phyloP scores from a whole-genome alignment of 441 rosid species.

The Hura crepitans region DNA sequence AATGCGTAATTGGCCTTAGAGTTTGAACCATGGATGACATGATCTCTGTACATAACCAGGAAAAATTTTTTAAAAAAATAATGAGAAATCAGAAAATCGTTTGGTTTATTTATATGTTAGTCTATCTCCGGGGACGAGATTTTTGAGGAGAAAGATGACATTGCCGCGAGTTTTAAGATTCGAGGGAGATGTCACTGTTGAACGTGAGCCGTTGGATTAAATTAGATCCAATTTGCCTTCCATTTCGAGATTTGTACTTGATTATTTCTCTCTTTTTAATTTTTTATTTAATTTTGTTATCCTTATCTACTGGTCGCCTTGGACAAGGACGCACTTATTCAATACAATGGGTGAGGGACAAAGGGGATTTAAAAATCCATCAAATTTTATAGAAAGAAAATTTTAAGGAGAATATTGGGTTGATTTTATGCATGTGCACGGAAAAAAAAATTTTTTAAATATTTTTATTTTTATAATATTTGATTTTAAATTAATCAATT shows the following conservation, averaged over 20 bases:
- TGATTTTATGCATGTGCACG: too few relatives aligned
- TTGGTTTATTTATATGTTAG: slow-evolving; percentile 10
- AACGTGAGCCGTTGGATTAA: slow-evolving; percentile 41
- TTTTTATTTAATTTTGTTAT: background rate
- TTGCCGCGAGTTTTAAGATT: background rate
- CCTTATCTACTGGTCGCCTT: background rate
- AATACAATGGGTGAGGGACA: too few relatives aligned
- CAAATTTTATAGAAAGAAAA: too few relatives aligned
- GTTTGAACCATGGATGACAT: slow-evolving; percentile 52
- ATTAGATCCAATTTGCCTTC: background rate
- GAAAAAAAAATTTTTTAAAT: too few relatives aligned
- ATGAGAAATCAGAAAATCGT: background rate
- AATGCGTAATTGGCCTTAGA: slow-evolving; percentile 38
- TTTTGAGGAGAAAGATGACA: background rate
- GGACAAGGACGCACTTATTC: too few relatives aligned
- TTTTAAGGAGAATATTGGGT: too few relatives aligned
- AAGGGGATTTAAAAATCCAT: too few relatives aligned
- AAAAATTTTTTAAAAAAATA: background rate
- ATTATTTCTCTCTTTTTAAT: background rate
- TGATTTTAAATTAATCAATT: too few relatives aligned
- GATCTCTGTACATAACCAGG: slow-evolving; percentile 5
- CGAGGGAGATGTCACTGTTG: background rate
- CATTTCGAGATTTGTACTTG: background rate
- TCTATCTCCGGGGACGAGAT: background rate
- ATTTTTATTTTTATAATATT: too few relatives aligned